Base-by-base conservation (phyloP, 2,329 filamentous ascomycete genomes). In the Fusarium caatingaense region DNA sequence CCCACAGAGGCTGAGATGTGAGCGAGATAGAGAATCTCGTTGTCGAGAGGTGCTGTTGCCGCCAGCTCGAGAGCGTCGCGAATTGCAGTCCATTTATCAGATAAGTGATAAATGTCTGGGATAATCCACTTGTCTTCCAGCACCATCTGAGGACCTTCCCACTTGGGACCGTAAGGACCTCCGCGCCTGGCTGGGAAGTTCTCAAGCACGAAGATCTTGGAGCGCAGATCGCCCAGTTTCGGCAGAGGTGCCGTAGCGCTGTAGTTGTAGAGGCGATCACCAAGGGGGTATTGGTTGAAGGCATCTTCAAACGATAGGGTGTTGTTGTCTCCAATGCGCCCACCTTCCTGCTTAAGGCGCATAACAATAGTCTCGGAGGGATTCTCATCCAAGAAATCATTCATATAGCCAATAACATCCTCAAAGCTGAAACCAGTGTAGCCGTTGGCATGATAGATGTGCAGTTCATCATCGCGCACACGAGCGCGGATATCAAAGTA, bases 401-500 rank as follows among this genome's bases (percentile, higher is more conserved):
- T 82, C 57, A 86, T 76, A n/a, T 76, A 78, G 20, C 77, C 69
- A 42, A 85, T 76, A 8, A 86, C 83, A 46, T 83, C 77, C 28
- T 77, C 74, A 56, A 83, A 81, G 56, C 78, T 79, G 72, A 82
- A 82, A 59, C 83, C 83, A 10, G 84, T 86, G 72, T 80, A 80
- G 40, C 79, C 79, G 59, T 77, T 71, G 59, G 77, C 82, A 73
- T 87, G 85, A 72, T 85, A 86, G 64, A 87, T 82, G 47, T 79
- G 79, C 59, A 87, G 79, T 30, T 78, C 72, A 67, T 82, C 74
- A 64, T 83, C 78, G 71, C 78, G 72, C 66, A 85, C 70, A 50
- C 84, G 77, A 51, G 82, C 80, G 53, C 85, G 79, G 70, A 86
- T 81, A 69, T 87, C 84, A 56, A 85, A 77, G 80, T 86, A 84